Evolutionary conservation across 208 protist species (phyloP).

Genomic region (Leishmania lainsoni): DNA sequence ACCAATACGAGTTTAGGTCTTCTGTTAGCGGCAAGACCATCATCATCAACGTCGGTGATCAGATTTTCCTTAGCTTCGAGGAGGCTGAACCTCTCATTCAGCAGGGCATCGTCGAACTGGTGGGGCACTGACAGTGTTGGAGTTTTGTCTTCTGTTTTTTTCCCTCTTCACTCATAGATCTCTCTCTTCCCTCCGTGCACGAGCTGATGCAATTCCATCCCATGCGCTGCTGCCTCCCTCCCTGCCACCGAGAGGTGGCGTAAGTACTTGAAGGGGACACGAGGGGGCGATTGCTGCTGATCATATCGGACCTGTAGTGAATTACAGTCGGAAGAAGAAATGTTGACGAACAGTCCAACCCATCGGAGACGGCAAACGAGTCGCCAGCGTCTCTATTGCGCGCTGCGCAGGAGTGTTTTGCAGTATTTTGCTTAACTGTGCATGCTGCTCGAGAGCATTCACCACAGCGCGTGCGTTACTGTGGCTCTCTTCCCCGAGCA

Average conservation of each 20-base stretch:
- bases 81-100: conserved; percentile 84
- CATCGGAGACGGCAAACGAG: background rate
- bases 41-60: conserved; percentile 77
- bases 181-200: background rate
- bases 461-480: background rate
- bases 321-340: background rate
- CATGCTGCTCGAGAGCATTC: background rate
- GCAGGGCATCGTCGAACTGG: conserved; percentile 75
- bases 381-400: background rate
- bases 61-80: conserved; percentile 76
- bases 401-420: background rate
- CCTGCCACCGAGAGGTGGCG: background rate
- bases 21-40: conserved; percentile 69
- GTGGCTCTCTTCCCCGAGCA: background rate
- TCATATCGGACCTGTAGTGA: background rate
- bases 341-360: background rate
- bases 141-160: background rate
- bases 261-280: background rate
- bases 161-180: background rate
- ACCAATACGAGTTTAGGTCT: conserved; percentile 77
- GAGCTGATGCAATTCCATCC: background rate
- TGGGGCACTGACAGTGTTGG: conserved; percentile 21
- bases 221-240: background rate
- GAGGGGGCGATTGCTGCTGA: background rate
- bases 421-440: background rate